Evolutionary conservation across 1,139 yeast species (phyloP), one percentile per base, ranked within the genome.

Genomic region (Kurtzmaniella quercitrusa): DNA sequence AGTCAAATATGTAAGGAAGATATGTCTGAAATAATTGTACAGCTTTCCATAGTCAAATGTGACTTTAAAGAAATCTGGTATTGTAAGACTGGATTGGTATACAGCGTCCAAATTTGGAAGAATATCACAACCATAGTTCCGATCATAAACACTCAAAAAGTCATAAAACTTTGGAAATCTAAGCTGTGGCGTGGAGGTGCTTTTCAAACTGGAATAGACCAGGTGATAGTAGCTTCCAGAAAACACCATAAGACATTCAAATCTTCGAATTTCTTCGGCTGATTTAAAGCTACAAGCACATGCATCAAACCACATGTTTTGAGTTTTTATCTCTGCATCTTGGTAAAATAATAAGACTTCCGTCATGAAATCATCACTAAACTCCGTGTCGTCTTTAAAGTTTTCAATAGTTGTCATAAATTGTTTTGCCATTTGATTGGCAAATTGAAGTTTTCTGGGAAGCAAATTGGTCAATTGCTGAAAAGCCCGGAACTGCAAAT

Each of bases 101-200:
- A 46, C 37, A n/a, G 40, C 18, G 9, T 33, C 41, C 18, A 46
- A 38, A 9, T 44, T 40, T 21, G 37, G 15, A 17, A n/a, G 38
- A n/a, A 37, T 16, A 17, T 27, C 15, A n/a, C 37, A 5, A 14
- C 31, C 29, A 25, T 18, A 43, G 7, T 14, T 38, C 8, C 14
- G 25, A 33, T 43, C 41, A 33, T 39, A 14, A 6, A 34, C 10
- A 14, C 36, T 21, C 23, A 59, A 31, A 36, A 50, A 50, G 12
- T 50, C 44, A 47, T 63, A 61, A 47, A 63, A 63, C 18, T 45
- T 41, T 2, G 66, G 67, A 45, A 61, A 65, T 39, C 61, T 42
- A 15, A 64, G 47, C 14, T 53, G 53, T 2, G 68, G 67, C 16
- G 59, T 56, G 18, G 53, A 52, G 1, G 66, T 58, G 25, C 54